A percentile compares a stretch with the other conserved stretches of the same genome.
These are phyloP conservation scores for Arthrobotrys musiformis DNA, from an alignment of 2,329 filamentous ascomycete genomes.

Conservation along the genomic window DNA sequence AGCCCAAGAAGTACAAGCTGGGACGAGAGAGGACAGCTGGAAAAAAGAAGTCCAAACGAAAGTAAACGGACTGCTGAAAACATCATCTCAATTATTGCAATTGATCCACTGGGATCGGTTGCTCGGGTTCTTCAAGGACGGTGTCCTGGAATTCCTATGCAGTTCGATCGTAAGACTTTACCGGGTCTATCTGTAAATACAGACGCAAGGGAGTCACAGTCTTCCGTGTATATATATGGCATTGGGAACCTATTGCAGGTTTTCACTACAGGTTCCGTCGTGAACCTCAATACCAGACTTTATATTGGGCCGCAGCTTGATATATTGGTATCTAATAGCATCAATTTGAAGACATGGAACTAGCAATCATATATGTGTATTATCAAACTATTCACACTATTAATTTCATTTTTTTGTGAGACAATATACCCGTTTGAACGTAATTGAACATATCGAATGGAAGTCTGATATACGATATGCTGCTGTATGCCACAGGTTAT, in stretches of 20 bases:
- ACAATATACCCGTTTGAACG: no score
- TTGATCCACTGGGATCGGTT: neutral
- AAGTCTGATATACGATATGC: no score
- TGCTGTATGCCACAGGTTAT: neutral
- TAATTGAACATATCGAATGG: no score
- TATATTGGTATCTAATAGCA: neutral
- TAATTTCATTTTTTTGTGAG: no score
- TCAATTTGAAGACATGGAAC: no score
- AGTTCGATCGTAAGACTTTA: neutral
- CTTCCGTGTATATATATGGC: slow-evolving; percentile 5
- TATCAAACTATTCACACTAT: no score
- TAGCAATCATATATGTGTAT: no score
- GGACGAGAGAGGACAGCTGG: slow-evolving; percentile 63
- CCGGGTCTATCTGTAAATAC: neutral
- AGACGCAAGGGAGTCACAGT: neutral
- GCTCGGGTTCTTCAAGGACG: neutral
- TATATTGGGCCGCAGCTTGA: no score
- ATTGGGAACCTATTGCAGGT: neutral
- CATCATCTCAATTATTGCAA: neutral
- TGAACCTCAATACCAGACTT: neutral
- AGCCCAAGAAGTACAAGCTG: slow-evolving; percentile 89
- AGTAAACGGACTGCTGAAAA: slow-evolving; percentile 5
- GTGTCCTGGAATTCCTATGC: neutral
- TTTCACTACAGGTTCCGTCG: neutral
- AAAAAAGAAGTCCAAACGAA: slow-evolving; percentile 57